Evolutionary conservation across 78 protist genomes (phyloP), one percentile per base, ranked within the genome.

Genomic region (Dictyostelium discoideum): DNA sequence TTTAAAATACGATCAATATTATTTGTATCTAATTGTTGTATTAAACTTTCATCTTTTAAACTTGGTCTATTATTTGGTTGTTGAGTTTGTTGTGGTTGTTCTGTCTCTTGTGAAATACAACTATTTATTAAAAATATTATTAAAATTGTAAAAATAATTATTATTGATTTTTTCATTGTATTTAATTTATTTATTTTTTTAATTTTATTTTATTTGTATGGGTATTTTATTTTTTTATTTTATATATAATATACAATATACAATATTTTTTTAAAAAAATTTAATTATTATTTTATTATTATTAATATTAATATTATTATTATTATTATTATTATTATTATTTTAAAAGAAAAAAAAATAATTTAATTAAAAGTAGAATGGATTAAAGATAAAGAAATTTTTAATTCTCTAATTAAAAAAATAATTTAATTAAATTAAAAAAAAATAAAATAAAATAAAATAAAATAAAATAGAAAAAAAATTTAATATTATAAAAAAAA

Each of bases 1-100:
- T 37, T 84, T n/a, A 84, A 60, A 63, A 32, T 32, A 11, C 57
- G 18, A 63, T 84, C 87, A 20, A 84, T 84, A 63, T 84, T 84
- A 26, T 26, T 11, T 5, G 63, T 84, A 63, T 84, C 87, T 22
- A 84, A 84, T 60, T 6, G 6, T 22, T 16, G 22, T 16, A 79
- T 44, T n/a, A 46, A 79, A 42, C 32, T 42, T n/a, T 79, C 84
- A 44, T 46, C 84, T 44, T 22, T 79, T 79, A 69, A 26, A 69
- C 26, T 26, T 16, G 69, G 69, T 60, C 26, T 60, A 60, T 76
- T 76, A 13, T 14, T 69, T 69, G 77, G 77, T 69, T 63, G 73
- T 5, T 60, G 69, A 14, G 11, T 8, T 60, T 18, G 26, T 60
- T 65, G 74, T 9, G 18, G 39, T 65, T 69, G 40, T 69, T 69